A percentile compares a stretch with the other conserved stretches of the same genome.
Evolutionary conservation across 2,329 filamentous ascomycete genomes (phyloP).

Genomic region (Colletotrichum gigasporum): DNA sequence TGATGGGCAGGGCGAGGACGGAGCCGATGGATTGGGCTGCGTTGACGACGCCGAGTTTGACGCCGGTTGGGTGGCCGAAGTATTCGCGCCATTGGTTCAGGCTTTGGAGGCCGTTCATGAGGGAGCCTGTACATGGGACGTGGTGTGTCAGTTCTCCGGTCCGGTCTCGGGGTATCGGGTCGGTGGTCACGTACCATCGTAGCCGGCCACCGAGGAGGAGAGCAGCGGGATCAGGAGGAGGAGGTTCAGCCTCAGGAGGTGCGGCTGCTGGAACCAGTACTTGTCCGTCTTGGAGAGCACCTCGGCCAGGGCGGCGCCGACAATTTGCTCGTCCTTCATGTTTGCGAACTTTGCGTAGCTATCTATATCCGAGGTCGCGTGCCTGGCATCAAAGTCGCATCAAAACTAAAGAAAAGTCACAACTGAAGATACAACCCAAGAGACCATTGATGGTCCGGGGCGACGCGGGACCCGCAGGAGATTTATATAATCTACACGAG

Average conservation of each 20-base stretch:
- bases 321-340: conserved; percentile 35
- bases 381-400: neutral
- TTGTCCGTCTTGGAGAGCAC: conserved; percentile 49
- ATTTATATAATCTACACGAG: conserved; percentile 14
- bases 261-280: conserved; percentile 53
- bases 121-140: conserved; percentile 41
- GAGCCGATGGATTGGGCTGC: conserved; percentile 54
- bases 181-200: conserved; percentile 4
- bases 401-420: neutral
- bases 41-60: conserved; percentile 47
- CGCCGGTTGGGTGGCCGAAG: conserved; percentile 42
- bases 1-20: conserved; percentile 51
- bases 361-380: conserved; percentile 5
- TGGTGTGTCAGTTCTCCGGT: neutral
- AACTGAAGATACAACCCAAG: neutral
- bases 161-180: conserved; percentile 22
- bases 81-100: conserved; percentile 44
- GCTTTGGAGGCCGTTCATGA: conserved; percentile 52
- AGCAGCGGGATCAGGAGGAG: conserved; percentile 50
- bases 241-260: conserved; percentile 54
- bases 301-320: conserved; percentile 39
- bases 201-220: conserved; percentile 26
- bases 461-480: neutral
- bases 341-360: too few species aligned
- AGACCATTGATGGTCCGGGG: neutral